Evolutionary conservation across 1,284 basidiomycete species (phyloP), one percentile per base, ranked within the genome.

Genomic region (Cryptococcus sp.): DNA sequence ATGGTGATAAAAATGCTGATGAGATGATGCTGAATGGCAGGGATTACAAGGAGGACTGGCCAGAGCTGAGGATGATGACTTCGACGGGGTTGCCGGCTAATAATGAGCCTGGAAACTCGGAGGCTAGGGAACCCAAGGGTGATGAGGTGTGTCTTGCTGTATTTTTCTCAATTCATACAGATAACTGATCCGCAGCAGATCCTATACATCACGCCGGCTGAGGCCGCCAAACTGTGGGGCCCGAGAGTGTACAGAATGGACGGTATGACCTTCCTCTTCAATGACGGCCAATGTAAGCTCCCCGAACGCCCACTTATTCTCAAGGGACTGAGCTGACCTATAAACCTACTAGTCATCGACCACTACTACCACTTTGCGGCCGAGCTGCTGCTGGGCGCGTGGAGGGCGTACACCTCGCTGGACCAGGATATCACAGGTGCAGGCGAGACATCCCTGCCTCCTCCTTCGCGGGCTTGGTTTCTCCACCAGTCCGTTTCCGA

Each of bases 361-460:
- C 88, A 91, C 71, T 90, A 89, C 72, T 91, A 89, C 74, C 88
- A 91, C 75, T 85, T 89, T 61, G 86, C 86, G 37, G 88, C 85
- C 0, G 88, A 91, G 69, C 82, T 89, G 49, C 76, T 89, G 55
- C 78, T 90, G 46, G 87, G 87, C 42, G 77, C 82, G 1, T 87
- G 87, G 82, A 83, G 86, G 4, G 82, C 87, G 63, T 87, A 87
- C 83, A 78, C 83, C 6, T 65, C 71, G 8, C 62, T 70, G 51
- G 76, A 76, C 58, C 67, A 63, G 36, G 59, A 67, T 47, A 76
- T 77, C 46, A 61, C 61, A 1, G 52, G 71, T 12, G n/a, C 58
- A 1, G 76, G 75, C 7, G 60, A 65, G 52, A 73, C 71, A 0
- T 60, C 51, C 0, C 59, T 78, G 8, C 61, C 70, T 16, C 64